Evolutionary conservation across 345 rosid genomes (phyloP).

Genomic region (Sisymbrium irio): DNA sequence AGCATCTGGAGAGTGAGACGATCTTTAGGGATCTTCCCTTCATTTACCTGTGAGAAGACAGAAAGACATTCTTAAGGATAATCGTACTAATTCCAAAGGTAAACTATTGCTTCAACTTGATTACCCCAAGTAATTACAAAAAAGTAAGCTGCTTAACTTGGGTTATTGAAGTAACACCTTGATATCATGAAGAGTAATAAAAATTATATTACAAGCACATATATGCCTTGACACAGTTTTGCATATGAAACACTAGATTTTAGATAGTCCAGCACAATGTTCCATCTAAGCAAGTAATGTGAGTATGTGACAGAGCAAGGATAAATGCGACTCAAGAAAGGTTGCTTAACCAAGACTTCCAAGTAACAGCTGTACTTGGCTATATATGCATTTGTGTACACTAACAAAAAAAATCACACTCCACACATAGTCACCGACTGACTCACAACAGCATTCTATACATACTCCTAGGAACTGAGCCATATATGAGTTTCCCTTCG

Average conservation of each 20-base stretch:
- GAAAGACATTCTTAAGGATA: background rate
- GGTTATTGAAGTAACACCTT: background rate
- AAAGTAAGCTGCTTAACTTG: background rate
- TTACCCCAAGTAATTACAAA: background rate
- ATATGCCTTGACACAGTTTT: background rate
- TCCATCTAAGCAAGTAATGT: background rate
- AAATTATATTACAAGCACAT: background rate
- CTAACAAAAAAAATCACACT: background rate
- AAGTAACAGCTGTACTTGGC: background rate
- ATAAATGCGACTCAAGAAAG: slow-evolving; percentile 1
- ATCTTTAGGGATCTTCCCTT: slow-evolving; percentile 76
- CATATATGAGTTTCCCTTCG: background rate
- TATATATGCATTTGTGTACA: background rate
- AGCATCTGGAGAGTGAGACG: slow-evolving; percentile 68
- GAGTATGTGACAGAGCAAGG: slow-evolving; percentile 12
- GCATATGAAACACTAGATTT: background rate
- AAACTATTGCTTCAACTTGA: background rate
- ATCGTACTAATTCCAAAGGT: background rate
- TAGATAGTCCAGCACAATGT: slow-evolving; percentile 6
- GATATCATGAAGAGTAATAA: background rate
- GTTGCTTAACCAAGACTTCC: background rate
- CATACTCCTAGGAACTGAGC: slow-evolving; percentile 7
- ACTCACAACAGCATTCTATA: background rate
- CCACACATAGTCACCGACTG: background rate
- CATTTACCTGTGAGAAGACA: slow-evolving; percentile 55